Base-by-base conservation (phyloP, 495 filamentous ascomycete species). In the Articulospora tetracladia region DNA sequence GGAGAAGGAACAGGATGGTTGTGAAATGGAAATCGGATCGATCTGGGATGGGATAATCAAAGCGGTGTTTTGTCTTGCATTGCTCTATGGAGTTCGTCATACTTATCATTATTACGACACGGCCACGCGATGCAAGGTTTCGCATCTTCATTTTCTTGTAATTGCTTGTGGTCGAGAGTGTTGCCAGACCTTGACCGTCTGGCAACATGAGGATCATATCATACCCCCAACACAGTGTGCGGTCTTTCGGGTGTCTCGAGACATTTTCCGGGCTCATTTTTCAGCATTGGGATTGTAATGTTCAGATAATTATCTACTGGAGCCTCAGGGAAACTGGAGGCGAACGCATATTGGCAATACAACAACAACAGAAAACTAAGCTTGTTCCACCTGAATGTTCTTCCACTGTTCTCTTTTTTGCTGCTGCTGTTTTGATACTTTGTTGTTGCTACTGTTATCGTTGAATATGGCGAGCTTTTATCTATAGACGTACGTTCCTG, bases 81-180 rank as follows among this genome's bases (percentile, higher is more conserved):
- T 64, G 72, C 66, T 68, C 70, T 68, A 66, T 70, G 69, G 72
- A 72, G 72, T 73, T 57, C 58, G 66, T 58, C 49, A 32, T 59
- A 53, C 41, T 61, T 52, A 56, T 51, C 39, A 57, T 20, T 59
- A 51, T 28, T 25, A 64, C 61, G 64, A 66, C 54, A 69, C 64
- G 69, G 64, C 69, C 69, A 71, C 64, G 69, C 69, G 7, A 32
- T 48, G 44, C 63, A 69, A 64, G 62, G 63, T 64, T 64, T 63
- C 58, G 66, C 59, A 57, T 48, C 59, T 15, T 44, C 39, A 44
- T 68, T 67, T 73, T 72, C 70, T 73, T 75, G 71, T 75, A 72
- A 71, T 73, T 74, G 70, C 66, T 74, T 60, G 57, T 53, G 61
- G 55, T 55, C 55, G 55, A 61, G 64, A 59, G 60, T 55, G 52